A percentile compares a stretch with the other conserved stretches of the same genome.
Evolutionary conservation across 148 eudicot species (phyloP).

Genomic region (Agrostemma githago): DNA sequence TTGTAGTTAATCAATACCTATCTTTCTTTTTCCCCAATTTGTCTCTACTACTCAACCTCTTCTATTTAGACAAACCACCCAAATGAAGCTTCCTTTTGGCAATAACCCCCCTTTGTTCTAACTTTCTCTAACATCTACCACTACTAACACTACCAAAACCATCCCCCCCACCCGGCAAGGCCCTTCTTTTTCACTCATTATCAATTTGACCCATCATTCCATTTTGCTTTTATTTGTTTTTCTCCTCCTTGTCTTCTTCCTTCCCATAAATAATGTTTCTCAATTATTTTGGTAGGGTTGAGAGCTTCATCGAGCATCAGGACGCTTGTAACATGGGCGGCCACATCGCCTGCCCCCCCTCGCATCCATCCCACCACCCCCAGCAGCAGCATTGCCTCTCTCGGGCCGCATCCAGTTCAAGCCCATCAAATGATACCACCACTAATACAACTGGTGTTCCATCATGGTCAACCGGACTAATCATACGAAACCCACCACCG

Average conservation of each 20-base stretch:
- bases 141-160: slow-evolving; percentile 1
- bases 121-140: slow-evolving; percentile 26
- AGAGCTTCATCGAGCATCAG: slow-evolving; percentile 96
- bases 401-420: slow-evolving; percentile 49
- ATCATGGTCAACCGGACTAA: slow-evolving; percentile 5
- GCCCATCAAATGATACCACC: slow-evolving; percentile 54
- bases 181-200: slow-evolving; percentile 14
- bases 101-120: slow-evolving; percentile 17
- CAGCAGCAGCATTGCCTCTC: slow-evolving; percentile 33
- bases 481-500: neutral
- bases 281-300: slow-evolving; percentile 45
- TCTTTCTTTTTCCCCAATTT: neutral
- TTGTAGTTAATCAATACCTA: slow-evolving; percentile 15
- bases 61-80: slow-evolving; percentile 24
- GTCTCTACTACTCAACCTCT: slow-evolving; percentile 21
- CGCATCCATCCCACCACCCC: slow-evolving; percentile 10
- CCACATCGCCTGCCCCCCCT: slow-evolving; percentile 33
- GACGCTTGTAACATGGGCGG: slow-evolving; percentile 75
- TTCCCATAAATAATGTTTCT: neutral
- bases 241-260: slow-evolving; percentile 8
- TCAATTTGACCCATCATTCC: slow-evolving; percentile 19
- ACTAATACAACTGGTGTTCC: slow-evolving; percentile 15
- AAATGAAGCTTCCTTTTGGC: slow-evolving; percentile 17
- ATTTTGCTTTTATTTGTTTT: slow-evolving; percentile 4
- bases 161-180: no score